Conservation (phyloP, 2,329 filamentous ascomycete genomes). For the Aureobasidium mangrovei region DNA sequence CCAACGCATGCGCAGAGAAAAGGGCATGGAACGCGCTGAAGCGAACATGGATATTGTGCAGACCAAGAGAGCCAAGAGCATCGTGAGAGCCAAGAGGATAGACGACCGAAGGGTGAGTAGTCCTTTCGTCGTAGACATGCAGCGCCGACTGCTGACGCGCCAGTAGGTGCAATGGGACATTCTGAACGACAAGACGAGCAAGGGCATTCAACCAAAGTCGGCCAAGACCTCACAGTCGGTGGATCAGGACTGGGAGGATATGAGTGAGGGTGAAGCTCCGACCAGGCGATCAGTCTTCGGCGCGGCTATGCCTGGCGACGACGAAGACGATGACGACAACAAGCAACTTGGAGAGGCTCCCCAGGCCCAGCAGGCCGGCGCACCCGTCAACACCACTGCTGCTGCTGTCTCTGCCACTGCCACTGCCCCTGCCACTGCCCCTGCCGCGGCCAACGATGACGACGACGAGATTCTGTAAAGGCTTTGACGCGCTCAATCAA, state of each 20-base stretch:
- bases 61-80: constrained; percentile 47
- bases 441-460: neutral
- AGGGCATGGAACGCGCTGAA: constrained; percentile 48
- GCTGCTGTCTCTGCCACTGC: no score
- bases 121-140: no score
- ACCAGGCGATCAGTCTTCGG: constrained; percentile 19
- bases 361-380: neutral
- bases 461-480: constrained; percentile 15
- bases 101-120: constrained; percentile 36
- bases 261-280: neutral
- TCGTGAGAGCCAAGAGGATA: constrained; percentile 39
- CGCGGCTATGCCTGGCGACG: constrained; percentile 8
- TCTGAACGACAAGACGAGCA: constrained; percentile 22
- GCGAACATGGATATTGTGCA: constrained; percentile 46
- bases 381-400: neutral
- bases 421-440: no score
- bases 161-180: constrained; percentile 25
- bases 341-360: neutral
- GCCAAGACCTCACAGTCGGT: constrained; percentile 2
- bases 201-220: neutral
- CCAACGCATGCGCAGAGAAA: constrained; percentile 46
- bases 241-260: constrained; percentile 1
- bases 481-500: neutral
- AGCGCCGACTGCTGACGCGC: neutral
- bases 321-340: neutral